Evolutionary conservation across 768 basidiomycete genomes (phyloP).

Genomic region (Nidula microcarpa): DNA sequence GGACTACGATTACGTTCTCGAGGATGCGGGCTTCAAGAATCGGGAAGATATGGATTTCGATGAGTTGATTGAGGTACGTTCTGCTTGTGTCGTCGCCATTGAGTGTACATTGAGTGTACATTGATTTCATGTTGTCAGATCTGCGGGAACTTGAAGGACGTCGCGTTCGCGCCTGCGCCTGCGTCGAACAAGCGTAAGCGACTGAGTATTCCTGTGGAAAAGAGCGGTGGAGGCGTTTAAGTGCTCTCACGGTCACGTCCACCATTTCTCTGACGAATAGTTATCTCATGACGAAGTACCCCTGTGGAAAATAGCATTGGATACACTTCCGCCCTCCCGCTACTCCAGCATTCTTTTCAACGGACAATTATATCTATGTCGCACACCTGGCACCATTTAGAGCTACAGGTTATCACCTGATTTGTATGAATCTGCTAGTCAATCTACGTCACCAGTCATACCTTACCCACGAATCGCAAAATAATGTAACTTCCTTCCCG

Average conservation of each 20-base stretch:
- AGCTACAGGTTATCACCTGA: no score
- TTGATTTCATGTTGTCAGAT: constrained; percentile 37
- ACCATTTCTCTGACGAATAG: neutral
- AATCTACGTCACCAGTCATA: no score
- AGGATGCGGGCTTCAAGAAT: constrained; percentile 65
- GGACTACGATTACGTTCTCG: constrained; percentile 73
- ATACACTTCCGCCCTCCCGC: no score
- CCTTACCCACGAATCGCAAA: no score
- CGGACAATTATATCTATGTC: no score
- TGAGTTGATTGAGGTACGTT: constrained; percentile 81
- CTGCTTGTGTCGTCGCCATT: constrained; percentile 2
- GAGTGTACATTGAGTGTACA: neutral
- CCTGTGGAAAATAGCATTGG: no score
- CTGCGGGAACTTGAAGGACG: constrained; percentile 71
- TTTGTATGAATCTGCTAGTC: no score
- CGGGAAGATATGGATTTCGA: constrained; percentile 67
- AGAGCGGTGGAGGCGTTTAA: constrained; percentile 54
- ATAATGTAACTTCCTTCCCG: no score
- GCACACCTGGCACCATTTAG: no score
- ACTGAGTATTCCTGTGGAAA: constrained; percentile 47
- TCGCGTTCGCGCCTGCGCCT: constrained; percentile 39
- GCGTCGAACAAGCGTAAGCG: constrained; percentile 21
- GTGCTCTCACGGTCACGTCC: neutral
- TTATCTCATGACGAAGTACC: no score
- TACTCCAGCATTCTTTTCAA: no score